Percentiles rank a stretch among this genome's conserved stretches.
Conservation (phyloP, 2,329 filamentous ascomycete species). For the Fusarium tjaetaba region DNA sequence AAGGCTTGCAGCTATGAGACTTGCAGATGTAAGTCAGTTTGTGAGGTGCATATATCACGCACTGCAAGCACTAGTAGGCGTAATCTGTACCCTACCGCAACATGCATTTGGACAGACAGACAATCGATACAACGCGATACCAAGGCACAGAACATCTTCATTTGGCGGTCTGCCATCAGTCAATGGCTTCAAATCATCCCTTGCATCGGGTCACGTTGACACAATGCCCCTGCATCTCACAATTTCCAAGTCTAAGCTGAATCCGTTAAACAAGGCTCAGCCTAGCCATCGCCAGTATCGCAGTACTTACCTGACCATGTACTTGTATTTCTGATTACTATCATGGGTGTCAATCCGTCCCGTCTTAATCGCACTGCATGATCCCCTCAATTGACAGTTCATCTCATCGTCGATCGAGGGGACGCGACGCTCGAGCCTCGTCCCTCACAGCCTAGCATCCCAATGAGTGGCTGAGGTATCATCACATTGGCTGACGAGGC, state of each 20-base stretch:
- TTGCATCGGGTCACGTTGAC: conserved; percentile 34
- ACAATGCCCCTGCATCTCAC: conserved; percentile 29
- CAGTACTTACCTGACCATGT: background rate
- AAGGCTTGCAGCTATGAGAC: conserved; percentile 4
- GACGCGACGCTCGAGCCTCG: conserved; percentile 2
- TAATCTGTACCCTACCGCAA: background rate
- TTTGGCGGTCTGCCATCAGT: background rate
- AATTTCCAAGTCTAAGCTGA: conserved; percentile 17
- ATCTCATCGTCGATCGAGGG: conserved; percentile 26
- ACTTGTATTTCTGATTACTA: conserved; percentile 4
- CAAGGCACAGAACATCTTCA: background rate
- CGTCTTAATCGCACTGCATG: conserved; percentile 7
- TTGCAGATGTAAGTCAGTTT: conserved; percentile 2
- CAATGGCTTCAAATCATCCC: conserved; percentile 19
- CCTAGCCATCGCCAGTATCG: background rate
- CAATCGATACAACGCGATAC: background rate
- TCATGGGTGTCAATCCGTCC: background rate
- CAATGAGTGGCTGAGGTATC: background rate
- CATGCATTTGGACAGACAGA: background rate
- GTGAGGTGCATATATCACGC: conserved; percentile 6
- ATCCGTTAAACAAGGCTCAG: conserved; percentile 22
- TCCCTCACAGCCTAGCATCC: conserved; percentile 8
- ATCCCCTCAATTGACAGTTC: conserved; percentile 1
- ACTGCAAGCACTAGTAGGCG: conserved; percentile 5
- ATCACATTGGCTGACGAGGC: conserved; percentile 9